Conservation (phyloP, 208 protist genomes). For the Leishmania lainsoni region DNA sequence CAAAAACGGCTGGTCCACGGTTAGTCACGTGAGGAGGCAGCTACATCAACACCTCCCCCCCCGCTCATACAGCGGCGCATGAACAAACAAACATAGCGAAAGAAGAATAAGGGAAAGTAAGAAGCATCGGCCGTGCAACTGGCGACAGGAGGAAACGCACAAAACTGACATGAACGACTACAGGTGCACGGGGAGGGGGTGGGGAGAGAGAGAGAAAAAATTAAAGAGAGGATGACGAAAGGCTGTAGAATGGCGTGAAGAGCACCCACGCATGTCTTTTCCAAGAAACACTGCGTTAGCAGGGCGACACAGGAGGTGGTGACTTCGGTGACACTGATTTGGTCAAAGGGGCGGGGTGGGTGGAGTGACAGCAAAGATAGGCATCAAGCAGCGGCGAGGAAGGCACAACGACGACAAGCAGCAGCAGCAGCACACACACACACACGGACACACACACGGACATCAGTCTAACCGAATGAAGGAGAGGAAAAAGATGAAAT, state of each 20-base stretch:
- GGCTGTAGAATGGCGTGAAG: too few relatives aligned
- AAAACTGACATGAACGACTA: not conserved
- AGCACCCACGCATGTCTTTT: too few relatives aligned
- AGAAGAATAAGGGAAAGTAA: not conserved
- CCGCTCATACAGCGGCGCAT: not conserved
- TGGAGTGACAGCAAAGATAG: too few relatives aligned
- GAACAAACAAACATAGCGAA: not conserved
- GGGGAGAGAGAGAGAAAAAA: not conserved
- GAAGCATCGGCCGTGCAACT: not conserved
- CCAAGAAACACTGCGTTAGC: too few relatives aligned
- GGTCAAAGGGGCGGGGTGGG: too few relatives aligned
- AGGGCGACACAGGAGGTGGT: too few relatives aligned
- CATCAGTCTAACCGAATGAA: not conserved
- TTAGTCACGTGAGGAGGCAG: not conserved
- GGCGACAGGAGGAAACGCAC: not conserved
- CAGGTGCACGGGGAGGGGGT: not conserved
- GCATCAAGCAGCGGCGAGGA: not conserved
- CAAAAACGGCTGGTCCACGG: not conserved
- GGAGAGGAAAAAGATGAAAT: constrained; percentile 6
- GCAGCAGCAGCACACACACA: not conserved
- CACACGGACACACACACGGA: not conserved
- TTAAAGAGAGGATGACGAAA: too few relatives aligned
- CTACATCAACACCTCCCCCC: not conserved
- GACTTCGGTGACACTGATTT: too few relatives aligned
- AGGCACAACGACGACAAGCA: not conserved